Evolutionary conservation across 1,284 basidiomycete species (phyloP).

Genomic region (Erythrobasidium hasegawianum): DNA sequence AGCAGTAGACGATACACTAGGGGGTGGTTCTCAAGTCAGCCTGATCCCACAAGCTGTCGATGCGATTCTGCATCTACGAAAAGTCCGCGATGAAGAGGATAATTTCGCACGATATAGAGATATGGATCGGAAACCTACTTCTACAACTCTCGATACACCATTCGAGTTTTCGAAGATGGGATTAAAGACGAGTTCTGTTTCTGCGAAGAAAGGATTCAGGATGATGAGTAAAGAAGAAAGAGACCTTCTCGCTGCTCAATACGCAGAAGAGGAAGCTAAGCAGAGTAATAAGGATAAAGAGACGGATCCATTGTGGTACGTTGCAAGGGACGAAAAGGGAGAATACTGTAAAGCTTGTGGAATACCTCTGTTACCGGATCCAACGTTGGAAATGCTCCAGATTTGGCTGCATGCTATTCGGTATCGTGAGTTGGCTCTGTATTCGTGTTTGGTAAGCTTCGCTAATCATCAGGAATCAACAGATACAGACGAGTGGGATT

Average conservation of each 20-base stretch:
- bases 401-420: conserved; percentile 87
- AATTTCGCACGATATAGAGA: conserved; percentile 88
- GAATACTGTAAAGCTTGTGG: conserved; percentile 80
- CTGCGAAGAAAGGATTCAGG: conserved; percentile 59
- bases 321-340: conserved; percentile 28
- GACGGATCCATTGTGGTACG: conserved; percentile 9
- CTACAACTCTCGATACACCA: background rate
- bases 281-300: background rate
- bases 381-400: conserved; percentile 79
- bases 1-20: conserved; percentile 68
- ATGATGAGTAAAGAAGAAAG: conserved; percentile 54
- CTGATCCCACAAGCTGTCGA: conserved; percentile 78
- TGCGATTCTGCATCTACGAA: conserved; percentile 75
- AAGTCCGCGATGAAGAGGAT: conserved; percentile 88
- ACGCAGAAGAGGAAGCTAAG: background rate
- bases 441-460: background rate
- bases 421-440: conserved; percentile 56
- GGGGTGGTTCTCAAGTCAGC: conserved; percentile 80
- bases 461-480: background rate
- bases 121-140: conserved; percentile 51
- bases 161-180: conserved; percentile 23
- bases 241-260: conserved; percentile 33
- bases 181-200: conserved; percentile 53
- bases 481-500: conserved; percentile 45
- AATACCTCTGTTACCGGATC: conserved; percentile 82